Base-by-base conservation (phyloP, 169 alveolate genomes). In the Miamiensis avidus region DNA sequence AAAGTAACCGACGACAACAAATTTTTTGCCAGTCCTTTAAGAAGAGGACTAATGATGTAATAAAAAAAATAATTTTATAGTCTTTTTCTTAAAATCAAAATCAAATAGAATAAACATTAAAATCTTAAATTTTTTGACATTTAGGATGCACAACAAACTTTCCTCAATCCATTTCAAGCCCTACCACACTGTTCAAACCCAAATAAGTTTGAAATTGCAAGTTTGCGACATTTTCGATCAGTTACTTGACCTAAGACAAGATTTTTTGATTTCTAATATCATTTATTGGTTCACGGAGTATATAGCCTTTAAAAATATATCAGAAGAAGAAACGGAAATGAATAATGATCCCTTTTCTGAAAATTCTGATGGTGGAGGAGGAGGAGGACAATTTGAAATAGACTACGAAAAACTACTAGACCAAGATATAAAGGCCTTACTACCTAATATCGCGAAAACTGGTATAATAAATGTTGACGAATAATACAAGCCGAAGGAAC, bases 191-290 rank as follows among this genome's bases (percentile, higher is more conserved):
- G 4, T 49, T 49, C 4, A 4, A 11, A 11, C 69, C 20, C 20
- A 86, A 75, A 81, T 86, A 33, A 86, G 81, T 6, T 81, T 86
- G 0, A 86, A 86, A 65, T 65, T 86, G n/a, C 33, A 79, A 27
- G 31, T 86, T 25, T 86, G 90, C 65, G 84, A 86, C 64, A 74
- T 86, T 0, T 81, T 86, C 65, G 90, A 86, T 65, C 74, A 84
- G 29, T 76, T 86, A 1, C 72, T 86, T 4, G 84, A 86, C 75
- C 75, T 86, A 84, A 79, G 90, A 69, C 33, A 86, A 86, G 84
- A 86, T 75, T 86, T 73, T 69, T 32, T 86, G 0, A 75, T 86
- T 74, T 31, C 49, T 31, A 86, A 86, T 76, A 69, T 77, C 0
- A 75, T 86, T 0, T 31, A 83, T 29, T 86, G 83, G 79, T 86